A percentile compares a stretch with the other conserved stretches of the same genome.
Evolutionary conservation across 352 stramenopile genomes (phyloP).

Genomic region (Pythium rishiriense): DNA sequence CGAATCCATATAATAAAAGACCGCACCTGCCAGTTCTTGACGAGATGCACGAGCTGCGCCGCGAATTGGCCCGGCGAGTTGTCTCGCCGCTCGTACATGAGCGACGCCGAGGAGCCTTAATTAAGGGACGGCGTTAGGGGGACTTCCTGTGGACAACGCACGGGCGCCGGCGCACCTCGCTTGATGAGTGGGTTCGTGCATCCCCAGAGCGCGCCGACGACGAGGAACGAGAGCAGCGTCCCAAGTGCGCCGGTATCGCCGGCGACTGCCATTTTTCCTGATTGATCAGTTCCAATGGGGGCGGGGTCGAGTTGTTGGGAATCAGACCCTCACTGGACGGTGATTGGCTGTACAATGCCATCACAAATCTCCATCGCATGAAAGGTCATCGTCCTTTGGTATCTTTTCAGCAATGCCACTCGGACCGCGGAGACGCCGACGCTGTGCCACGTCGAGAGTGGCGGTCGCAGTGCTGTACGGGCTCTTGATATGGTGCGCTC

Average conservation of each 20-base stretch:
- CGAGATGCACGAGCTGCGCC: conserved; percentile 45
- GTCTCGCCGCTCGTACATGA: conserved; percentile 58
- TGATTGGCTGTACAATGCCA: conserved; percentile 17
- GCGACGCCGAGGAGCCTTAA: conserved; percentile 49
- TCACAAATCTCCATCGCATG: too few relatives aligned
- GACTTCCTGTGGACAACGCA: background rate
- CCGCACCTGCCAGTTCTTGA: conserved; percentile 75
- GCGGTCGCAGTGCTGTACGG: background rate
- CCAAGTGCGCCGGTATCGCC: conserved; percentile 8
- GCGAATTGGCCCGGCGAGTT: conserved; percentile 58
- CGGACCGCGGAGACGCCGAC: background rate
- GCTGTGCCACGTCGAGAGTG: background rate
- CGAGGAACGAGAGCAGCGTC: conserved; percentile 76
- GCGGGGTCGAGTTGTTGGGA: background rate
- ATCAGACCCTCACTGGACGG: background rate
- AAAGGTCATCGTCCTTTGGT: conserved; percentile 8
- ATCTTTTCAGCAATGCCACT: background rate
- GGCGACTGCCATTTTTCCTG: background rate
- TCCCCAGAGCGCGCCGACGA: conserved; percentile 84
- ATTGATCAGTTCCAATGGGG: background rate
- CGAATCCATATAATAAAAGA: background rate
- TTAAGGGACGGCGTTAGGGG: background rate
- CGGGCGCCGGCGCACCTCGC: conserved; percentile 47
- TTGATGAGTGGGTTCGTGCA: conserved; percentile 89
- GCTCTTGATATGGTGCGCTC: background rate